Evolutionary conservation across 2,329 filamentous ascomycete genomes (phyloP).

Genomic region (Fusarium sambucinum): DNA sequence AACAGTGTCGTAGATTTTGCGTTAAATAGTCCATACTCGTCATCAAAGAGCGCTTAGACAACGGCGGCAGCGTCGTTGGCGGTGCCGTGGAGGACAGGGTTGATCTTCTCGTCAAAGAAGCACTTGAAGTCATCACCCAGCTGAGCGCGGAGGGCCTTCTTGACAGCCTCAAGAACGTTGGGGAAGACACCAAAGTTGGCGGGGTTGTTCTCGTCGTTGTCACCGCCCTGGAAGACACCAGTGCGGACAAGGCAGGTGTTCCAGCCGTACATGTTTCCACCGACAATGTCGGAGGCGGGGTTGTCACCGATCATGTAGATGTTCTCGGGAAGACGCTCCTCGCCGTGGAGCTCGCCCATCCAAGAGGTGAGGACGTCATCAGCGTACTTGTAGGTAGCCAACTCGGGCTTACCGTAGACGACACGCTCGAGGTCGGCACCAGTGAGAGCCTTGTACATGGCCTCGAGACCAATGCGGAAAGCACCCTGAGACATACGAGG

Average conservation of each 20-base stretch:
- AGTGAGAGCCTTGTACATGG: conserved; percentile 79
- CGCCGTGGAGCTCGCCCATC: conserved; percentile 82
- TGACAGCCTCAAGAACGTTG: conserved; percentile 78
- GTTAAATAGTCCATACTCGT: conserved; percentile 5
- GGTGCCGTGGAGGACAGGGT: conserved; percentile 69
- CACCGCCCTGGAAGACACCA: conserved; percentile 81
- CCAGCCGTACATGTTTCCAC: conserved; percentile 85
- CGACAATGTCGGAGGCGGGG: conserved; percentile 61
- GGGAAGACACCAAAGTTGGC: conserved; percentile 81
- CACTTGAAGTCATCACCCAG: conserved; percentile 80
- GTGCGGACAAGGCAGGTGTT: conserved; percentile 84
- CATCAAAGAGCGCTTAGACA: conserved; percentile 20
- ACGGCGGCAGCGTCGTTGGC: conserved; percentile 45
- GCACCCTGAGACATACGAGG: conserved; percentile 89
- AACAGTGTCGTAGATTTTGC: conserved; percentile 17
- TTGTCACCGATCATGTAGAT: conserved; percentile 95
- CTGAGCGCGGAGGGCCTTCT: conserved; percentile 72
- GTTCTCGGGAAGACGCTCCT: conserved; percentile 72
- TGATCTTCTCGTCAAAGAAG: conserved; percentile 77
- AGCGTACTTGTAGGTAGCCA: conserved; percentile 80
- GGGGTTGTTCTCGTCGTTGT: conserved; percentile 81
- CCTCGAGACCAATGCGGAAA: conserved; percentile 81
- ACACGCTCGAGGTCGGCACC: conserved; percentile 50
- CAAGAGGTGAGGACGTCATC: conserved; percentile 70
- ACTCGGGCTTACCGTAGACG: conserved; percentile 75